Evolutionary conservation across 495 filamentous ascomycete species (phyloP).

Genomic region (Chaetomium tenue): DNA sequence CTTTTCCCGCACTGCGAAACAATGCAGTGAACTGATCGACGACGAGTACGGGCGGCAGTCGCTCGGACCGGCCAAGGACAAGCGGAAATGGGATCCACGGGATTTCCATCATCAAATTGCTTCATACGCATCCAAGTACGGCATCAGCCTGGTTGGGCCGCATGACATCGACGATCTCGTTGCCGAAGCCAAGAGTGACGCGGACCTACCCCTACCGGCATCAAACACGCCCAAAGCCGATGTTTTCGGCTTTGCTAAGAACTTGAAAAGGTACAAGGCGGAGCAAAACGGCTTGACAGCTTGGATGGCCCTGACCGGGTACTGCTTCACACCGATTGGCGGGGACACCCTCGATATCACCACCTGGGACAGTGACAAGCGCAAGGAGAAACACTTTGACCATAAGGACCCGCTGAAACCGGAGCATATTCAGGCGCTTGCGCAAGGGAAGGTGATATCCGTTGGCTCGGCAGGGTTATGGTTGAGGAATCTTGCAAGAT

Average conservation of each 20-base stretch:
- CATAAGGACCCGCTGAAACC: conserved; percentile 35
- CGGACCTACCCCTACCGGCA: conserved; percentile 24
- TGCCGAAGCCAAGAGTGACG: conserved; percentile 20
- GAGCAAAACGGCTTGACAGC: conserved; percentile 4
- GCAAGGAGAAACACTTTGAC: conserved; percentile 31
- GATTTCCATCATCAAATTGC: conserved; percentile 24
- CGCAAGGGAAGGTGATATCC: no score
- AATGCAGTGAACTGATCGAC: conserved; percentile 10
- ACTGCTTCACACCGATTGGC: conserved; percentile 26
- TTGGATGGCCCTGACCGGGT: conserved; percentile 10
- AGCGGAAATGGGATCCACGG: conserved; percentile 27
- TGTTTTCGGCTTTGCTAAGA: conserved; percentile 21
- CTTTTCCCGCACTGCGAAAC: conserved; percentile 15
- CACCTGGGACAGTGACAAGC: conserved; percentile 32
- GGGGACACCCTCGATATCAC: conserved; percentile 41
- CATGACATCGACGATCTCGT: conserved; percentile 31
- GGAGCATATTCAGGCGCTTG: no score
- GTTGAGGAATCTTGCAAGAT: no score
- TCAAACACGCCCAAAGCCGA: conserved; percentile 26
- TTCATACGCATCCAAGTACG: conserved; percentile 30
- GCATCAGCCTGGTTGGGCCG: conserved; percentile 30
- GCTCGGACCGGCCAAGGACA: conserved; percentile 24
- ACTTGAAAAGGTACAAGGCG: conserved; percentile 24
- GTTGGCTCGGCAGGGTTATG: no score
- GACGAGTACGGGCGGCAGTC: conserved; percentile 7